These are phyloP conservation scores for Millerago galiae DNA, from an alignment of 805 yeast species.

Conservation along the genomic window DNA sequence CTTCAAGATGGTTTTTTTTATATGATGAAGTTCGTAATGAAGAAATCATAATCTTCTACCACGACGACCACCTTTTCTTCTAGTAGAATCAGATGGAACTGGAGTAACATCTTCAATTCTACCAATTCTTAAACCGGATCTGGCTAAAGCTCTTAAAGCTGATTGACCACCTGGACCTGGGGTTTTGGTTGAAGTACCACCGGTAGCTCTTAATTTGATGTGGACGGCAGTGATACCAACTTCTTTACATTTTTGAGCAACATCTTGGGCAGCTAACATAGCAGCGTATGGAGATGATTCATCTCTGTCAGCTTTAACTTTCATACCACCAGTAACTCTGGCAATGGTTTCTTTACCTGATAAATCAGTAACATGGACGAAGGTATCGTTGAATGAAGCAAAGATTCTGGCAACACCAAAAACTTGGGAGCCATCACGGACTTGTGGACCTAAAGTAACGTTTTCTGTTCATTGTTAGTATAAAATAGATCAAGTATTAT, in stretches of 20 bases:
- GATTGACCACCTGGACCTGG: slow-evolving; percentile 99
- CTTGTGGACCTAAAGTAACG: slow-evolving; percentile 74
- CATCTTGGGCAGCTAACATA: slow-evolving; percentile 99
- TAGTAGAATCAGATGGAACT: slow-evolving; percentile 99
- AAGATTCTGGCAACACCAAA: slow-evolving; percentile 99
- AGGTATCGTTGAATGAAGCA: slow-evolving; percentile 99
- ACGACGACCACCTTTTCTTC: slow-evolving; percentile 99
- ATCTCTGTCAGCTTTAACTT: slow-evolving; percentile 99
- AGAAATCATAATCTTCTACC: slow-evolving; percentile 92
- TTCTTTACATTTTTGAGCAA: slow-evolving; percentile 97
- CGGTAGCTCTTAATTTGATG: slow-evolving; percentile 99
- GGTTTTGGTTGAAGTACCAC: slow-evolving; percentile 99
- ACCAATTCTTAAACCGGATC: slow-evolving; percentile 99
- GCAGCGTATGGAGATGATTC: slow-evolving; percentile 99
- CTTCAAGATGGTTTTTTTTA: not conserved
- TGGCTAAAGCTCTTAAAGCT: slow-evolving; percentile 97
- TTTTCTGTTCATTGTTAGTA: slow-evolving; percentile 34
- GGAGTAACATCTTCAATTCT: slow-evolving; percentile 99
- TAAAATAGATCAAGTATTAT: not conserved
- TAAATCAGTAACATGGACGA: slow-evolving; percentile 98
- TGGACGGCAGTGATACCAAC: slow-evolving; percentile 99
- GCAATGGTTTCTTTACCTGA: slow-evolving; percentile 99
- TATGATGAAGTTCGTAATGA: not conserved
- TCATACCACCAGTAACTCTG: slow-evolving; percentile 99
- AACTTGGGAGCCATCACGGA: slow-evolving; percentile 97